Evolutionary conservation across 768 basidiomycete species (phyloP).

Genomic region (Boletus tylopilopsis): DNA sequence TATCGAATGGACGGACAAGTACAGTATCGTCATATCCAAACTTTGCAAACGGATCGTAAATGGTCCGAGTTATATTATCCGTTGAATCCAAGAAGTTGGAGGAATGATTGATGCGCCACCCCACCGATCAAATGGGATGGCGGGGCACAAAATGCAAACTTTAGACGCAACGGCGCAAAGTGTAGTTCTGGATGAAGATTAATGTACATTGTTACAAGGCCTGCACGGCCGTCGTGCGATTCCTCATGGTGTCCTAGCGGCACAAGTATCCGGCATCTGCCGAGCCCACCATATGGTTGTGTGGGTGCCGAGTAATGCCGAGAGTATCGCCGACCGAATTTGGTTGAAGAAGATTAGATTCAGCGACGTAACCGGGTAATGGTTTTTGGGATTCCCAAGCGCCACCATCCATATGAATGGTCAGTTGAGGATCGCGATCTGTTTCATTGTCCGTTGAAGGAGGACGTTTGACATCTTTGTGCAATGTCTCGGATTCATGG

Average conservation of each 20-base stretch:
- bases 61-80: no score
- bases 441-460: not conserved
- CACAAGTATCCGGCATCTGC: not conserved
- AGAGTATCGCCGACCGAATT: not conserved
- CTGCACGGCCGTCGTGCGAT: no score
- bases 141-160: no score
- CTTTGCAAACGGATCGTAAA: not conserved
- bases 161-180: no score
- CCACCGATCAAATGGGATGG: no score
- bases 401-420: not conserved
- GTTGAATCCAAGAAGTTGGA: no score
- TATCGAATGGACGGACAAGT: not conserved
- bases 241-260: no score
- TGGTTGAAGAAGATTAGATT: not conserved
- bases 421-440: not conserved
- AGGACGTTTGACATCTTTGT: not conserved
- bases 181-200: no score
- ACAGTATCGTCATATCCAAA: not conserved
- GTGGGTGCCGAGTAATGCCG: not conserved
- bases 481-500: not conserved
- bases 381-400: conserved; percentile 3
- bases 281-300: not conserved
- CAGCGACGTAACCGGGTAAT: not conserved
- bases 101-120: no score
- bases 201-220: no score